Percentiles rank a stretch among this genome's conserved stretches.
phyloP scores from a whole-genome alignment of 106 monocot species.

The Allium cepa region DNA sequence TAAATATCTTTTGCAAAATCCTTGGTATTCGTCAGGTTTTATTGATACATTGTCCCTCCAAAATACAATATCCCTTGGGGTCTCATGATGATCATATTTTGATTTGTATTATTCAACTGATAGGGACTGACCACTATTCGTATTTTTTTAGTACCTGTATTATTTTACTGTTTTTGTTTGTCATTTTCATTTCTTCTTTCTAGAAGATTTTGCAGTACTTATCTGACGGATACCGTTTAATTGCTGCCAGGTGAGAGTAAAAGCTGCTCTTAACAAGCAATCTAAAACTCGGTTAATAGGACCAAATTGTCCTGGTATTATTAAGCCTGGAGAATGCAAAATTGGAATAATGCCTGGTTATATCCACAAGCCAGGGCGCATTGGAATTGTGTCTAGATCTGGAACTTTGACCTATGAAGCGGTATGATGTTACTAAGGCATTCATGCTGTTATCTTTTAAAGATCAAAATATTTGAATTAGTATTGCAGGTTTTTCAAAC shows the following conservation, averaged over 20 bases:
- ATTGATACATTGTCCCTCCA: too few relatives aligned
- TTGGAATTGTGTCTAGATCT: conserved; percentile 95
- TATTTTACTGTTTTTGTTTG: too few relatives aligned
- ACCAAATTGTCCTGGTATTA: conserved; percentile 98
- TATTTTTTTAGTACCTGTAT: too few relatives aligned
- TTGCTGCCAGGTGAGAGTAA: conserved; percentile 66
- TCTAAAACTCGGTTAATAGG: conserved; percentile 95
- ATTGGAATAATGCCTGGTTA: conserved; percentile 99
- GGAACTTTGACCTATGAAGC: conserved; percentile 99
- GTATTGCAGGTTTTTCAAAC: conserved; percentile 89
- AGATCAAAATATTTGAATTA: background rate
- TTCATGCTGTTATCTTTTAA: background rate
- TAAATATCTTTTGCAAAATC: conserved; percentile 1
- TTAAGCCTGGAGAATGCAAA: conserved; percentile 99
- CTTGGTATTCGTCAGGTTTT: too few relatives aligned
- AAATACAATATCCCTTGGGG: too few relatives aligned
- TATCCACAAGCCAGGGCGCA: conserved; percentile 96
- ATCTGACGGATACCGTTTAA: background rate
- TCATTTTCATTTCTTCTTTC: too few relatives aligned
- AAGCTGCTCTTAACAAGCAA: conserved; percentile 95
- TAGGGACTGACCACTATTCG: too few relatives aligned
- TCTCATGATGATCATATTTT: too few relatives aligned
- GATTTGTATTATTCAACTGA: too few relatives aligned
- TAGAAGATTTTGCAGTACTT: too few relatives aligned
- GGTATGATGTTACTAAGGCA: conserved; percentile 24